These are phyloP conservation scores for Starmerella bombicola DNA, from an alignment of 805 yeast genomes.

Conservation along the genomic window DNA sequence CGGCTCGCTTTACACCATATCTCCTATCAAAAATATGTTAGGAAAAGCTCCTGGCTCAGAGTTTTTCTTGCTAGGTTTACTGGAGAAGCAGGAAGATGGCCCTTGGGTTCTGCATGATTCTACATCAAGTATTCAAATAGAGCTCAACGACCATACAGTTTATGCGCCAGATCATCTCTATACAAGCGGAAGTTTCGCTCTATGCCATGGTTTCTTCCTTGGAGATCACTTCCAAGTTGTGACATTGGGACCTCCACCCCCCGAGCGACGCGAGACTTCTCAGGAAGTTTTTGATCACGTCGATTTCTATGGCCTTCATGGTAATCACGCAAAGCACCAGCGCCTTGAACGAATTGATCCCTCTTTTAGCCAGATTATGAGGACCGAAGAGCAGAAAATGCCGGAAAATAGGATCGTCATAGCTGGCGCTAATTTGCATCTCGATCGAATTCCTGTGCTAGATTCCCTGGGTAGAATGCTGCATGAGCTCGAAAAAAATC, in stretches of 20 bases:
- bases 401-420: constrained; percentile 49
- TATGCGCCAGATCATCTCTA: constrained; percentile 53
- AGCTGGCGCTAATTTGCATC: constrained; percentile 60
- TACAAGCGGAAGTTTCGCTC: constrained; percentile 60
- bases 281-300: constrained; percentile 63
- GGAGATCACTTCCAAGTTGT: constrained; percentile 52
- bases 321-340: constrained; percentile 22
- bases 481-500: constrained; percentile 38
- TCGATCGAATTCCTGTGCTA: constrained; percentile 48
- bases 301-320: constrained; percentile 50
- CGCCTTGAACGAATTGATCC: constrained; percentile 44
- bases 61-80: constrained; percentile 67
- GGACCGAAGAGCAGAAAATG: constrained; percentile 40
- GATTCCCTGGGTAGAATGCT: constrained; percentile 59
- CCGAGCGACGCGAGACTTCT: constrained; percentile 58
- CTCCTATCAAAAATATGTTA: constrained; percentile 67
- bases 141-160: constrained; percentile 40
- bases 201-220: constrained; percentile 77
- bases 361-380: constrained; percentile 42
- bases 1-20: constrained; percentile 30
- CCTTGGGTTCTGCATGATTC: constrained; percentile 69
- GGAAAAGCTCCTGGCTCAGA: constrained; percentile 64
- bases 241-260: constrained; percentile 75
- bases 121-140: constrained; percentile 59
- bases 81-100: constrained; percentile 36